Evolutionary conservation across 495 filamentous ascomycete species (phyloP).

Genomic region (Penicillium nucicola): DNA sequence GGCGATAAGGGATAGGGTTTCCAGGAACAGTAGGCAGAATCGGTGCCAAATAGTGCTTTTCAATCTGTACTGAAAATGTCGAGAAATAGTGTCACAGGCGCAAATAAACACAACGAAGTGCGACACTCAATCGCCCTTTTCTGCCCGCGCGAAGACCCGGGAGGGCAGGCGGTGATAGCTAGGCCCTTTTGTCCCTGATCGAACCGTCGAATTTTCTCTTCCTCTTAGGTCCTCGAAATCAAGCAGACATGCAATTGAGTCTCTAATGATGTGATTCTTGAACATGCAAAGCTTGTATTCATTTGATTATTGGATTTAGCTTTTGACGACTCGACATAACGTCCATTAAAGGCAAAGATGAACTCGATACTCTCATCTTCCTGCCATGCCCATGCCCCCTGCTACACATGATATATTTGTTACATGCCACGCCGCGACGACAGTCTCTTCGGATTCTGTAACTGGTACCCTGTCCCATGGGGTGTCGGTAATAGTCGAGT

Average conservation of each 20-base stretch:
- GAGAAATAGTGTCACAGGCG: background rate
- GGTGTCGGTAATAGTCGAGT: slow-evolving; percentile 52
- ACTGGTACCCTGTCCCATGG: slow-evolving; percentile 49
- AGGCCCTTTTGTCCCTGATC: background rate
- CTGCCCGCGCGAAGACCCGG: slow-evolving; percentile 1
- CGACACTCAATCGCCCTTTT: slow-evolving; percentile 3
- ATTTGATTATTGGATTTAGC: background rate
- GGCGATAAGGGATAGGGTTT: background rate
- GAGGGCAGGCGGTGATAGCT: slow-evolving; percentile 1
- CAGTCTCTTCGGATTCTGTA: slow-evolving; percentile 52
- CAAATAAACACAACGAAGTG: background rate
- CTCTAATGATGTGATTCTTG: slow-evolving; percentile 5
- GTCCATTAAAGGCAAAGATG: background rate
- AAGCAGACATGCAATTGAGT: background rate
- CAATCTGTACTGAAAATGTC: background rate
- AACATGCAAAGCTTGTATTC: background rate
- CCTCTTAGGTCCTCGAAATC: background rate
- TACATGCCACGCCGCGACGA: slow-evolving; percentile 48
- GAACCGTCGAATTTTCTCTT: slow-evolving; percentile 4
- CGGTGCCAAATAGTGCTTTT: background rate
- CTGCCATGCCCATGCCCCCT: background rate
- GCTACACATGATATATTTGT: background rate
- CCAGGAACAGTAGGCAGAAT: background rate
- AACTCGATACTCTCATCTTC: background rate
- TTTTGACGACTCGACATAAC: background rate